Evolutionary conservation across 495 filamentous ascomycete genomes (phyloP).

Genomic region (Cenococcum geophilum): DNA sequence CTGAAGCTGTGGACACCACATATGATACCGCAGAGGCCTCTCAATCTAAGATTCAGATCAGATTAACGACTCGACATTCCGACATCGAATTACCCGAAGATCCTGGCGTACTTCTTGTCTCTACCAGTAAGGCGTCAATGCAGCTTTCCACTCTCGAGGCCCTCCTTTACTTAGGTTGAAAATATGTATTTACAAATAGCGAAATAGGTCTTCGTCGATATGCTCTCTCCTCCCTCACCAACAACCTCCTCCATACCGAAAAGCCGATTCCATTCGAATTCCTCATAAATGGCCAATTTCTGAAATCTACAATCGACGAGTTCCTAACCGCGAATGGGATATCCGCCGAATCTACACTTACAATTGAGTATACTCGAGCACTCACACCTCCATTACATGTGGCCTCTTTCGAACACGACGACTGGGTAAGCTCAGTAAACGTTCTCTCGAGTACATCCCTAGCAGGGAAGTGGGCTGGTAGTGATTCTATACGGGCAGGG

Average conservation of each 20-base stretch:
- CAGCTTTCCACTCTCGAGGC: too few relatives aligned
- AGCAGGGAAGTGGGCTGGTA: slow-evolving; percentile 50
- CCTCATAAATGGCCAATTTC: slow-evolving; percentile 82
- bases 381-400: slow-evolving; percentile 80
- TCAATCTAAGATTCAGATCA: slow-evolving; percentile 49
- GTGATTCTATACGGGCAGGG: slow-evolving; percentile 41
- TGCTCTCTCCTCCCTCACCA: slow-evolving; percentile 86
- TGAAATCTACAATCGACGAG: slow-evolving; percentile 80
- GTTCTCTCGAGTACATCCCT: slow-evolving; percentile 62
- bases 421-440: slow-evolving; percentile 94
- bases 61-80: slow-evolving; percentile 51
- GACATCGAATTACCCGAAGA: slow-evolving; percentile 58
- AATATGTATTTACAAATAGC: not conserved
- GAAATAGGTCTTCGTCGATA: slow-evolving; percentile 71
- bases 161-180: not conserved
- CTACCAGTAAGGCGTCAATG: slow-evolving; percentile 48
- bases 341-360: slow-evolving; percentile 76
- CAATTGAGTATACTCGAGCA: slow-evolving; percentile 87
- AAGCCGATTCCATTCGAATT: slow-evolving; percentile 91
- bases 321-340: slow-evolving; percentile 81
- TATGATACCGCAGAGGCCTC: not conserved
- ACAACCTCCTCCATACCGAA: slow-evolving; percentile 74
- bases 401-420: slow-evolving; percentile 87
- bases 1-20: too few relatives aligned
- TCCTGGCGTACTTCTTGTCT: slow-evolving; percentile 57